phyloP scores from a whole-genome alignment of 2,329 filamentous ascomycete species.

The Ascomycota sp. region DNA sequence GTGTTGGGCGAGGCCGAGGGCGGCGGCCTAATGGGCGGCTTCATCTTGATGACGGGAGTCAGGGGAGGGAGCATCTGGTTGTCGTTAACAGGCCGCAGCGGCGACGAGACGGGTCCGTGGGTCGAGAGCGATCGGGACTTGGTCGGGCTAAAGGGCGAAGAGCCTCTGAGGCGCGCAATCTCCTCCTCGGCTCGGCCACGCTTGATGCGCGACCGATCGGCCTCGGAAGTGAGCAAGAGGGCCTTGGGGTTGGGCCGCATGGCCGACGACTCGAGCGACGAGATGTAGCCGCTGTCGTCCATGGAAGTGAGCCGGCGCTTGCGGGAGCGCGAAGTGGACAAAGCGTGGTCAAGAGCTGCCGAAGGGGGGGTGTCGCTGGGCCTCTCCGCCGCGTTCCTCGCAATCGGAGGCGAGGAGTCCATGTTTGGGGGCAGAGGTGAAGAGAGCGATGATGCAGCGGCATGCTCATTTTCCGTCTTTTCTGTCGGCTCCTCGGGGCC shows the following conservation, averaged over 20 bases:
- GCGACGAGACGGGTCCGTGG: slow-evolving; percentile 39
- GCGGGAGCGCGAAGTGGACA: slow-evolving; percentile 45
- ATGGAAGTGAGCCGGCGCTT: slow-evolving; percentile 63
- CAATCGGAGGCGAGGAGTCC: slow-evolving; percentile 77
- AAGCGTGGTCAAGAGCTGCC: slow-evolving; percentile 35
- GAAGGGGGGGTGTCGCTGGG: slow-evolving; percentile 62
- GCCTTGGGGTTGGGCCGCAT: slow-evolving; percentile 47
- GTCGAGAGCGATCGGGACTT: slow-evolving; percentile 38
- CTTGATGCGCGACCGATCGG: slow-evolving; percentile 62
- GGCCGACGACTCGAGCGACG: slow-evolving; percentile 80
- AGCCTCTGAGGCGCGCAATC: slow-evolving; percentile 79
- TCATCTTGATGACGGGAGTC: slow-evolving; percentile 70
- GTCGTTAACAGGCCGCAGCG: slow-evolving; percentile 34
- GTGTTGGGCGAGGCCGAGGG: slow-evolving; percentile 86
- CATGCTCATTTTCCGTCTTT: slow-evolving; percentile 19
- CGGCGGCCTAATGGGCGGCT: slow-evolving; percentile 29
- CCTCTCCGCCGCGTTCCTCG: slow-evolving; percentile 33
- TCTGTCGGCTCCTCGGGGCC: slow-evolving; percentile 29
- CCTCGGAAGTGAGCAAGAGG: slow-evolving; percentile 54
- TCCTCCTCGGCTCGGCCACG: slow-evolving; percentile 87
- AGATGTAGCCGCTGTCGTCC: slow-evolving; percentile 92
- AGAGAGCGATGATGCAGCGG: slow-evolving; percentile 33
- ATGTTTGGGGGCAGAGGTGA: slow-evolving; percentile 54
- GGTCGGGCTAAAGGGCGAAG: slow-evolving; percentile 80
- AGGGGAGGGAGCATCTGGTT: slow-evolving; percentile 52